Base-by-base conservation (phyloP, 2,329 filamentous ascomycete genomes). In the Aureobasidium namibiae region DNA sequence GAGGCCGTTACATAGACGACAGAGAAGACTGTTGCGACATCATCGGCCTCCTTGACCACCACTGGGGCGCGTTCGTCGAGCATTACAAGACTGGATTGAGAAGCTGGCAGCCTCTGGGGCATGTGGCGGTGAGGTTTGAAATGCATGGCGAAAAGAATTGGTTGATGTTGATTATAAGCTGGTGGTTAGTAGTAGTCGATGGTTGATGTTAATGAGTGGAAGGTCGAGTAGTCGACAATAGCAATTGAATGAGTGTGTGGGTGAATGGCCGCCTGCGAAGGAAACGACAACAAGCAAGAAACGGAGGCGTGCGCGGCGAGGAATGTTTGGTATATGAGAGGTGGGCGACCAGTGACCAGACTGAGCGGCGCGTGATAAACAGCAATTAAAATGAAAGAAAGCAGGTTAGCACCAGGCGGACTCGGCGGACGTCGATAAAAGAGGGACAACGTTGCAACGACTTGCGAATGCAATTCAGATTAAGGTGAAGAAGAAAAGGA, bases 1-100 rank as follows among this genome's bases (percentile, higher is more conserved):
- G 73, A 66, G 18, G 77, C 72, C 0, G 82, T 84, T 49, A 81
- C 75, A 69, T 82, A 83, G 59, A 84, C 76, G 26, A 80, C 70
- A 4, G 70, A 72, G 23, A 72, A 68, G 31, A 74, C 66, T 1
- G 73, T 74, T 29, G 68, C 64, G 53, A 67, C 60, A 54, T 62
- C 63, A 18, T 62, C 52, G n/a, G 26, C 44, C n/a, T 46, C 48
- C 24, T 49, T 33, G 29, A 49, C 45, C 9, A 34, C 33, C 33
- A 34, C 33, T 13, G 33, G 45, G 39, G 66, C 60, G 11, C 56
- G 45, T 48, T 59, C 38, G 26, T 48, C 45, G 33, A 59, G 56
- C 6, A 10, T 10, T 10, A 34, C 33, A 34, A 34, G 33, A 34
- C 33, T 34, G 46, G 38, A 21, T 59, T 26, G 13, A 44, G 46